These are phyloP conservation scores for Leccinum uliginosum DNA, from an alignment of 768 basidiomycete genomes.

Conservation along the genomic window DNA sequence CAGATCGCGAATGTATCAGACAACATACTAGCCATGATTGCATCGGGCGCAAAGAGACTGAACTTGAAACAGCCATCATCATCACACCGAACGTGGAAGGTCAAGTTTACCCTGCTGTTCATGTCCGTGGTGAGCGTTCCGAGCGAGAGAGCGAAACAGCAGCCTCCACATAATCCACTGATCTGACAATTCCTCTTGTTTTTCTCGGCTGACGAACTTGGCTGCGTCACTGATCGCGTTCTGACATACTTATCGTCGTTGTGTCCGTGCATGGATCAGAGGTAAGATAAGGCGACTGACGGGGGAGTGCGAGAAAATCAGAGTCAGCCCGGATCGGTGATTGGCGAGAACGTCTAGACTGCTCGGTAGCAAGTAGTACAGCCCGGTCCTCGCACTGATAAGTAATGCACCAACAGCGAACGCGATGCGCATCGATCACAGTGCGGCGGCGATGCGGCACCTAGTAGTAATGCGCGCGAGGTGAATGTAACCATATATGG, in stretches of 20 bases:
- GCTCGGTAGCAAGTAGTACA: neutral
- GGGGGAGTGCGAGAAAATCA: neutral
- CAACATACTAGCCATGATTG: neutral
- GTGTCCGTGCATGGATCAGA: neutral
- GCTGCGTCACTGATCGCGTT: neutral
- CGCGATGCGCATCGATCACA: neutral
- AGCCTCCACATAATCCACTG: neutral
- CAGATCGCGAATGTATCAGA: neutral
- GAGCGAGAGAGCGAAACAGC: neutral
- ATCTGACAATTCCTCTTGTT: neutral
- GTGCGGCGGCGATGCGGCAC: neutral
- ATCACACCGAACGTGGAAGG: neutral
- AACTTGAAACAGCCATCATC: neutral
- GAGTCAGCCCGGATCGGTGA: neutral
- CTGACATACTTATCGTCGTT: neutral
- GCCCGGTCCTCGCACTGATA: neutral
- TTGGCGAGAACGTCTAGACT: neutral
- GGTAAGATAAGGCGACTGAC: neutral
- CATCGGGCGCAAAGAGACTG: neutral
- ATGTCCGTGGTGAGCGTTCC: neutral
- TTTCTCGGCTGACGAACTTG: neutral
- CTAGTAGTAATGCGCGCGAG: neutral
- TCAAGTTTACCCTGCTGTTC: neutral
- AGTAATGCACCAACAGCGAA: neutral
- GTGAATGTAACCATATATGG: slow-evolving; percentile 25